phyloP scores from a whole-genome alignment of 2,329 filamentous ascomycete species.

The Fonsecaea multimorphosa region DNA sequence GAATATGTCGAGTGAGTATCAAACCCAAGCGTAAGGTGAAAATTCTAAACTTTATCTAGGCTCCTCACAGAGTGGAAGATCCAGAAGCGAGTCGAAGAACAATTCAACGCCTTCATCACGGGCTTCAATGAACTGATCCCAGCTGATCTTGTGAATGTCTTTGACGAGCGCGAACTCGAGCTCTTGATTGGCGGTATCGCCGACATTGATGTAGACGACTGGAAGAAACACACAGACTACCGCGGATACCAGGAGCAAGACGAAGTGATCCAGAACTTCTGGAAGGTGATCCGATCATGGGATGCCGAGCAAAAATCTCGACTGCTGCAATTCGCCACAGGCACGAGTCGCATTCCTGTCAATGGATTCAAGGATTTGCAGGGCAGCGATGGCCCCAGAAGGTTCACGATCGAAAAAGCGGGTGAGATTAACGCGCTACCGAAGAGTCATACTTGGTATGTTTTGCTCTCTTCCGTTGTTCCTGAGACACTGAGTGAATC shows the following conservation, averaged over 20 bases:
- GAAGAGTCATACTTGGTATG: constrained; percentile 97
- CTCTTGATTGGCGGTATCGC: constrained; percentile 97
- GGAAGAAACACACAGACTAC: constrained; percentile 99
- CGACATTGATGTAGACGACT: constrained; percentile 99
- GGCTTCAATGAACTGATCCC: constrained; percentile 98
- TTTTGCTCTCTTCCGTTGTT: constrained; percentile 41
- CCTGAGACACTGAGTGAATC: background rate
- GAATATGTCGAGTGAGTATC: constrained; percentile 86
- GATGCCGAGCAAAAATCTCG: constrained; percentile 98
- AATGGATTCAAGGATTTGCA: constrained; percentile 99
- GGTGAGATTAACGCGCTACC: constrained; percentile 89
- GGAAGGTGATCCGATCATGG: constrained; percentile 93
- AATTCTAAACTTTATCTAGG: constrained; percentile 46
- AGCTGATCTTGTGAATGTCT: constrained; percentile 94
- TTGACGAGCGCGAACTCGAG: constrained; percentile 96
- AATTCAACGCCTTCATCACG: constrained; percentile 96
- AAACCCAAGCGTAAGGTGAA: constrained; percentile 11
- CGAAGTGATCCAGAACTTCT: constrained; percentile 97
- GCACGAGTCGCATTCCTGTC: constrained; percentile 95
- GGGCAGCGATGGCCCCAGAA: constrained; percentile 89
- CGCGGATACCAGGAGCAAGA: constrained; percentile 97
- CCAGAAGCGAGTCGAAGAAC: constrained; percentile 95
- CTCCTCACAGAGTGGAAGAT: constrained; percentile 99
- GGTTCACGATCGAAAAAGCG: constrained; percentile 98
- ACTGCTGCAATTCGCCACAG: constrained; percentile 93